Base-by-base conservation (phyloP, 495 filamentous ascomycete species). In the Podospora pseudoanserina region DNA sequence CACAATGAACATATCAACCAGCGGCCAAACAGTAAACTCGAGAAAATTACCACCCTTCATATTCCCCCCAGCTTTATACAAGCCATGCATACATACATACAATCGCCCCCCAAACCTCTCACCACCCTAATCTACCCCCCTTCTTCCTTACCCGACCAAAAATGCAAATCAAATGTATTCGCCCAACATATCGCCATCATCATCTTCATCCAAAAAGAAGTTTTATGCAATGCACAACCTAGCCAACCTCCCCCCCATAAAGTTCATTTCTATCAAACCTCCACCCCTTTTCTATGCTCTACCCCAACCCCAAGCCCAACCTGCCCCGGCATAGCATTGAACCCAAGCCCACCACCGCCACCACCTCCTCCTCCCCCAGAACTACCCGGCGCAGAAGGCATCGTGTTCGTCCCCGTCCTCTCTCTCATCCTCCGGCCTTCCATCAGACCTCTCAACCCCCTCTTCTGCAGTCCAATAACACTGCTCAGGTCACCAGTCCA, bases 401-500 rank as follows among this genome's bases (percentile, higher is more conserved):
- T 34, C 4, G 60, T 62, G 11, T 34, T 34, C 16, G 79, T 79
- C 19, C 79, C 79, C 9, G 75, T 77, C 30, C 90, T 78, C 72
- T 95, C 94, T 63, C 95, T 82, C 82, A 97, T 88, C 65, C 94
- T 84, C 49, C 95, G 82, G 16, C 95, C 95, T 79, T 99, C 95
- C 95, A 98, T 97, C 75, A 99, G 77, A 0, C 95, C 95, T 60
- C 94, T 86, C 66, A 99, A 74, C 0, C 95, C 95, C 44, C 95
- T 83, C 81, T 98, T 99, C 82, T 99, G 95, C 66, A 99, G 72
- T 0, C 95, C 95, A 67, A 99, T 96, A n/a, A 97, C 94, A 63
- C 91, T 91, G 77, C 92, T 96, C 30, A 97, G 72, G 74, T 94
- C 89, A 15, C 94, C 90, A 15, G 82, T 85, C 94, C 94, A 97